These are phyloP conservation scores for Paecilomyces sp. DNA, from an alignment of 2,329 filamentous ascomycete genomes.

Conservation along the genomic window DNA sequence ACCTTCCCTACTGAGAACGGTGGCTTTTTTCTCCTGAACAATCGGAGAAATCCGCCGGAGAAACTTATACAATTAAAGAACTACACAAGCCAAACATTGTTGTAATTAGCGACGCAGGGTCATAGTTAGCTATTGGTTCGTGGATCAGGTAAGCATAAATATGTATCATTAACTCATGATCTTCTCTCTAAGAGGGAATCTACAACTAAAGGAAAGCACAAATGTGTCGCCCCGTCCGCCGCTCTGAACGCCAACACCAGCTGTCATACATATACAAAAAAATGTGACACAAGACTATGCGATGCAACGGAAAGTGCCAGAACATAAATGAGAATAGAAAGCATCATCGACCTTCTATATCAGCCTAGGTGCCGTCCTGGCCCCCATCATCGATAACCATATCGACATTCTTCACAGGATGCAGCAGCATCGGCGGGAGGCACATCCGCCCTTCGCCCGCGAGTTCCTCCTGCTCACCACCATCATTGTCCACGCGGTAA, in stretches of 20 bases:
- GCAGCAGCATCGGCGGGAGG: conserved; percentile 78
- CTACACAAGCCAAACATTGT: background rate
- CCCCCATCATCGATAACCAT: conserved; percentile 36
- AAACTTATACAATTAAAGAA: too few relatives aligned
- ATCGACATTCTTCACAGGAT: conserved; percentile 72
- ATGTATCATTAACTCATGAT: background rate
- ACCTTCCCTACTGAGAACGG: too few relatives aligned
- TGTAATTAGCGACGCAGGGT: background rate
- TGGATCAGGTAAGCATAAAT: background rate
- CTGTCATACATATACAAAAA: background rate
- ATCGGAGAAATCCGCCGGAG: too few relatives aligned
- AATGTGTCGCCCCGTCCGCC: background rate
- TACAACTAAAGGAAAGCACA: background rate
- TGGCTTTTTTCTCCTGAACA: too few relatives aligned
- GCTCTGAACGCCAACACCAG: background rate
- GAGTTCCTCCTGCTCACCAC: conserved; percentile 68
- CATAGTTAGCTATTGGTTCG: background rate
- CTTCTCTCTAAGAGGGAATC: background rate
- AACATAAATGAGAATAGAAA: background rate
- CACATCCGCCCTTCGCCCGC: conserved; percentile 81
- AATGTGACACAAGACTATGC: background rate
- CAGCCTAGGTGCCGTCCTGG: conserved; percentile 6
- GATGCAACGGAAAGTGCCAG: background rate
- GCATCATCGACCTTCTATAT: background rate
- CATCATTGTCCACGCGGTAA: conserved; percentile 68